phyloP scores from a whole-genome alignment of 495 filamentous ascomycete genomes.

The Xylaria longipes region DNA sequence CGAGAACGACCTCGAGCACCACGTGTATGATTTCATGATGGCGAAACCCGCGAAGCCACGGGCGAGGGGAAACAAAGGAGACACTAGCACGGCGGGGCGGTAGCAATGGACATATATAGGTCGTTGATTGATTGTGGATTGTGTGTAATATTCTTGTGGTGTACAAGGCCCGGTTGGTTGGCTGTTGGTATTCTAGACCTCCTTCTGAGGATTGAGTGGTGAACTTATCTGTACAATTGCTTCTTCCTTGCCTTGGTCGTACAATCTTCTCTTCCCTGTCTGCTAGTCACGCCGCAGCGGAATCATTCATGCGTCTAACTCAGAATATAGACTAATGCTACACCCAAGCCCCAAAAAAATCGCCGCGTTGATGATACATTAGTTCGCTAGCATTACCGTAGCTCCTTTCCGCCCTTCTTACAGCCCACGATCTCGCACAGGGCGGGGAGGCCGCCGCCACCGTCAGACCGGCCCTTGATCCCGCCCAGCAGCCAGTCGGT shows the following conservation, averaged over 20 bases:
- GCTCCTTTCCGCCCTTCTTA: background rate
- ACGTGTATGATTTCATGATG: slow-evolving; percentile 32
- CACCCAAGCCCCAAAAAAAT: background rate
- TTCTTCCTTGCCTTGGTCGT: slow-evolving; percentile 15
- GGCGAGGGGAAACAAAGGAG: background rate
- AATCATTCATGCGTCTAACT: background rate
- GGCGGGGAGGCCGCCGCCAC: slow-evolving; percentile 32
- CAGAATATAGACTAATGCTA: slow-evolving; percentile 14
- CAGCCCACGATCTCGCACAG: background rate
- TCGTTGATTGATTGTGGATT: background rate
- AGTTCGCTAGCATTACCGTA: slow-evolving; percentile 16
- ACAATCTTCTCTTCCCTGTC: slow-evolving; percentile 8
- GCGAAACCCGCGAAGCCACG: background rate
- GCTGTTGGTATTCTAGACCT: slow-evolving; percentile 22
- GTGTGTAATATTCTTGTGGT: background rate
- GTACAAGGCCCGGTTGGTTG: background rate
- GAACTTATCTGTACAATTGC: slow-evolving; percentile 27
- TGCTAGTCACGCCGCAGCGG: too few species aligned
- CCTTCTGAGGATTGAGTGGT: slow-evolving; percentile 29
- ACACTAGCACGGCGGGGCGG: background rate
- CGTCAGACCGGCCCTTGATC: slow-evolving; percentile 50
- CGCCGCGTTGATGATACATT: slow-evolving; percentile 14
- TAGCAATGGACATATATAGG: background rate
- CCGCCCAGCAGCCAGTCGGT: slow-evolving; percentile 88
- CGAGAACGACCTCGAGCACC: slow-evolving; percentile 40